These are phyloP conservation scores for Nematocida sp. DNA, from an alignment of 371 early-diverging fungal genomes.

Conservation along the genomic window DNA sequence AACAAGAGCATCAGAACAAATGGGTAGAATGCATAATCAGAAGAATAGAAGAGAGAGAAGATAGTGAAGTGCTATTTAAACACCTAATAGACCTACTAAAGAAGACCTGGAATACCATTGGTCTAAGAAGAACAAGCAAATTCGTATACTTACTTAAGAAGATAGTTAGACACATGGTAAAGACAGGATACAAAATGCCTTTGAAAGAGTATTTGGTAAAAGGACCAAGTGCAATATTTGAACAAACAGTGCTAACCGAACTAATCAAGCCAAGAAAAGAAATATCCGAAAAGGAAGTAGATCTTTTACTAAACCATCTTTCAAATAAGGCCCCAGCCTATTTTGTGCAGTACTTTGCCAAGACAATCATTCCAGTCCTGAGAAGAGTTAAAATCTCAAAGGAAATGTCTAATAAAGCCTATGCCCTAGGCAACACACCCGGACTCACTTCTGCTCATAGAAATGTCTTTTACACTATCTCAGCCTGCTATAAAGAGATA, in stretches of 20 bases:
- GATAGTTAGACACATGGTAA: not conserved
- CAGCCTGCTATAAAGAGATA: not conserved
- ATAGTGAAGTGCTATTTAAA: not conserved
- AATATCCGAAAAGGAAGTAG: not conserved
- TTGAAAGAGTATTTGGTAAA: slow-evolving; percentile 20
- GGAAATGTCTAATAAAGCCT: slow-evolving; percentile 16
- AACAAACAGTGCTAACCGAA: slow-evolving; percentile 6
- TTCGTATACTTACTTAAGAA: slow-evolving; percentile 13
- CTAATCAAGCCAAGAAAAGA: not conserved
- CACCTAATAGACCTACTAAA: not conserved
- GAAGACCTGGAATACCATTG: slow-evolving; percentile 6
- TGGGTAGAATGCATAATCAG: slow-evolving; percentile 13
- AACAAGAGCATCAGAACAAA: slow-evolving; percentile 19
- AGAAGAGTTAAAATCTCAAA: not conserved
- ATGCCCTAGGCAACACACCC: slow-evolving; percentile 7
- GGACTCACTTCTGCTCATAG: not conserved
- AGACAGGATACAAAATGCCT: not conserved
- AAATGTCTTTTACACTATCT: slow-evolving; percentile 7
- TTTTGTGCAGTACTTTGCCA: slow-evolving; percentile 30
- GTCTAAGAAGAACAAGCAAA: slow-evolving; percentile 19
- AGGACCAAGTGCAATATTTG: slow-evolving; percentile 32
- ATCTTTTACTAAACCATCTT: slow-evolving; percentile 15
- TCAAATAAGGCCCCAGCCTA: slow-evolving; percentile 9
- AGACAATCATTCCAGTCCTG: slow-evolving; percentile 9
- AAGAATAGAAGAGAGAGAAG: slow-evolving; percentile 4